A percentile compares a stretch with the other conserved stretches of the same genome.
Evolutionary conservation across 176 grass and related monocot species (phyloP).

Genomic region (Carex littledalei): DNA sequence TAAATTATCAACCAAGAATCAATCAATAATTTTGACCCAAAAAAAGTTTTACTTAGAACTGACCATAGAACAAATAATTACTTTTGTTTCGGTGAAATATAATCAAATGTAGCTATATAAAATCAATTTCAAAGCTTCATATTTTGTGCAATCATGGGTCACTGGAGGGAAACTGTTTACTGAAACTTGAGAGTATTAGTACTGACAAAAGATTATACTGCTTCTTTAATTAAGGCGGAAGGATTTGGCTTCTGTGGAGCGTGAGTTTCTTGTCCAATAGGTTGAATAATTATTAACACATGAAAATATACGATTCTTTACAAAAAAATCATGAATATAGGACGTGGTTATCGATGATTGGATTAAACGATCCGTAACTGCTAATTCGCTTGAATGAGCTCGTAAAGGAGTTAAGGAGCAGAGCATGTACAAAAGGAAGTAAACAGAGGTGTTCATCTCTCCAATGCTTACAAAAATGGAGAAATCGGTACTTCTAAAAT

Average conservation of each 20-base stretch:
- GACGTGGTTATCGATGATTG: neutral
- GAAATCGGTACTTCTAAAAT: neutral
- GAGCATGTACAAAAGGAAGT: neutral
- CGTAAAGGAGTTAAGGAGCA: neutral
- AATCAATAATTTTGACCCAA: neutral
- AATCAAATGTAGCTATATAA: neutral
- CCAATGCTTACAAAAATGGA: neutral
- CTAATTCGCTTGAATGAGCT: neutral
- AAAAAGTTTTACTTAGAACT: too few relatives aligned
- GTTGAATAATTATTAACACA: neutral
- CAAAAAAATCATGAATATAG: neutral
- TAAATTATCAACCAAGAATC: neutral
- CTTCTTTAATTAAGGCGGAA: slow-evolving; percentile 30
- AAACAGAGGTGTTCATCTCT: neutral
- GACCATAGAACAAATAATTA: neutral
- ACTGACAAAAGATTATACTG: slow-evolving; percentile 47
- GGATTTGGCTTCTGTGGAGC: slow-evolving; percentile 25
- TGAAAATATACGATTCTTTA: neutral
- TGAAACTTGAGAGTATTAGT: neutral
- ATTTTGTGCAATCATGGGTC: neutral
- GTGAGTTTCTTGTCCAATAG: neutral
- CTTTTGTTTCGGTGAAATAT: neutral
- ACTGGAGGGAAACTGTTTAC: neutral
- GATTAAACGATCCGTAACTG: neutral
- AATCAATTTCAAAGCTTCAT: neutral